Conservation (phyloP, 176 grass and related monocot species). For the Canna indica region DNA sequence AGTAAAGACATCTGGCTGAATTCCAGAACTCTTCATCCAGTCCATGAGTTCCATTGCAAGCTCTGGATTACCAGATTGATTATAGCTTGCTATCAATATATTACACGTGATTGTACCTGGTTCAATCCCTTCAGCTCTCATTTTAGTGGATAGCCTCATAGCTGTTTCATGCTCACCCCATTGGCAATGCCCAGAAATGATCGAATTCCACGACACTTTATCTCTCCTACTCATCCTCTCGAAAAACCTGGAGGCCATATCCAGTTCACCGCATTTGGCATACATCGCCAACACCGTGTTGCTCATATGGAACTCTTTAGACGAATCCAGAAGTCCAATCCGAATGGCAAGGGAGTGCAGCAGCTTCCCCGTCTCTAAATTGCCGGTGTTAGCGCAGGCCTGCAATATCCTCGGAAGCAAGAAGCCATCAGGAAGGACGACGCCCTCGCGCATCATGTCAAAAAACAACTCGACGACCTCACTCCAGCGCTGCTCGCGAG, state of each 20-base stretch:
- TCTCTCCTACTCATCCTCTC: conserved; percentile 38
- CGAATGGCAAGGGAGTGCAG: conserved; percentile 45
- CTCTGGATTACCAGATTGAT: conserved; percentile 41
- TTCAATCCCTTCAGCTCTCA: conserved; percentile 36
- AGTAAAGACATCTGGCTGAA: conserved; percentile 47
- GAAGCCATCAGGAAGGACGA: conserved; percentile 41
- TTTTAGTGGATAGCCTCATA: conserved; percentile 28
- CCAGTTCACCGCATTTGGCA: conserved; percentile 49
- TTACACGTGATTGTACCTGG: conserved; percentile 51
- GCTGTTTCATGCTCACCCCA: conserved; percentile 38
- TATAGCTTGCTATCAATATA: conserved; percentile 48
- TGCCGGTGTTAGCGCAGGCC: conserved; percentile 26
- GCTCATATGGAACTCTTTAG: conserved; percentile 25
- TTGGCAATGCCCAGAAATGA: conserved; percentile 44
- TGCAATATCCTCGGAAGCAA: conserved; percentile 53
- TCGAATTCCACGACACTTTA: conserved; percentile 53
- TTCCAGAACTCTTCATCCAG: conserved; percentile 45
- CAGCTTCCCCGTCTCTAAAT: conserved; percentile 24
- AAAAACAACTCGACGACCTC: conserved; percentile 30
- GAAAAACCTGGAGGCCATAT: conserved; percentile 23
- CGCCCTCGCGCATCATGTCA: conserved; percentile 30
- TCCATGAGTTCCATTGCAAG: conserved; percentile 42
- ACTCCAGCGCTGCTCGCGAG: conserved; percentile 33
- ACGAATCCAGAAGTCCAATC: conserved; percentile 30
- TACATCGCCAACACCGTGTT: conserved; percentile 62